Evolutionary conservation across 768 basidiomycete species (phyloP).

Genomic region (Tricholoma furcatifolium): DNA sequence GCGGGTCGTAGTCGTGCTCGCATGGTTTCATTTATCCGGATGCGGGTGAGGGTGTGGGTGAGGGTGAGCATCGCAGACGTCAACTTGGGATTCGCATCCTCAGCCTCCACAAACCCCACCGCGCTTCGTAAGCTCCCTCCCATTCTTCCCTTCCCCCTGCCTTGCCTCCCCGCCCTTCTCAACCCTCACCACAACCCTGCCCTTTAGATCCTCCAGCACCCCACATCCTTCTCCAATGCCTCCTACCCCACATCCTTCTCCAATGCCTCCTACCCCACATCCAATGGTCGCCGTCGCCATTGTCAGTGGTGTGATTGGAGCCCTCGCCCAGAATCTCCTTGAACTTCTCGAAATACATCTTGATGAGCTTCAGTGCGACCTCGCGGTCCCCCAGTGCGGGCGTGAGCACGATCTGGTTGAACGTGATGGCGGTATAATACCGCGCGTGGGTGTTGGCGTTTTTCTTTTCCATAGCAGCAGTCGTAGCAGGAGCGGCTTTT

Average conservation of each 20-base stretch:
- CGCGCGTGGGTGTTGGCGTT: slow-evolving; percentile 67
- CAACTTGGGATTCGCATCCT: slow-evolving; percentile 78
- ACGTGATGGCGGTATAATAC: slow-evolving; percentile 92
- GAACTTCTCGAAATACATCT: slow-evolving; percentile 95
- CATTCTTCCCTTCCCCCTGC: slow-evolving; percentile 38
- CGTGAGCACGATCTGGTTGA: slow-evolving; percentile 87
- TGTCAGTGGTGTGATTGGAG: no score
- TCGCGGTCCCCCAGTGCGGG: slow-evolving; percentile 69
- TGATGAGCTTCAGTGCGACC: slow-evolving; percentile 77
- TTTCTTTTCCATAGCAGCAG: slow-evolving; percentile 34
- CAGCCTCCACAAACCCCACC: slow-evolving; percentile 70
- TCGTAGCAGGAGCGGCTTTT: no score
- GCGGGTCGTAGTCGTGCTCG: no score
- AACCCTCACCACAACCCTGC: slow-evolving; percentile 19
- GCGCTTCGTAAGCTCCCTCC: slow-evolving; percentile 29
- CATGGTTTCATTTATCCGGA: no score
- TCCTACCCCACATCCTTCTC: slow-evolving; percentile 17
- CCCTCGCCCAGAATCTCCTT: slow-evolving; percentile 72
- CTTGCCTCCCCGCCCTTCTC: slow-evolving; percentile 36
- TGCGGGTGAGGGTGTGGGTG: no score
- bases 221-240: slow-evolving; percentile 30
- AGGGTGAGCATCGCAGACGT: slow-evolving; percentile 83
- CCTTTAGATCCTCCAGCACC: slow-evolving; percentile 28
- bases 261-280: slow-evolving; percentile 21
- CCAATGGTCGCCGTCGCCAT: slow-evolving; percentile 28